Percentiles rank a stretch among this genome's conserved stretches.
phyloP scores from a whole-genome alignment of 2,329 filamentous ascomycete species.

The Aspergillus sclerotialis region DNA sequence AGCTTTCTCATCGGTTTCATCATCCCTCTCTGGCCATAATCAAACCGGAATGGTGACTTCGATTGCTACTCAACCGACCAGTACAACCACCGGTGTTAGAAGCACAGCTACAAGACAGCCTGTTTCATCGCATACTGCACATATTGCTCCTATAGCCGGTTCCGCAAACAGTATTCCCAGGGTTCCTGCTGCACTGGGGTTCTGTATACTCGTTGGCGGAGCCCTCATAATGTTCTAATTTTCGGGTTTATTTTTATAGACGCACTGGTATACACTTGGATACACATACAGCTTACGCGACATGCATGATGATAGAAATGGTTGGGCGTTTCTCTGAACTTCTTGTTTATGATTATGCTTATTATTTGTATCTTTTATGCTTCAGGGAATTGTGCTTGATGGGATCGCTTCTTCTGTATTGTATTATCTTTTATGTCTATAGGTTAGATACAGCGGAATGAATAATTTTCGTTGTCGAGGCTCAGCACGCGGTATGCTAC shows the following conservation, averaged over 20 bases:
- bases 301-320: no score
- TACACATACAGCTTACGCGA: no score
- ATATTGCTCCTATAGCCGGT: constrained; percentile 13
- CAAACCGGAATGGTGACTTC: constrained; percentile 4
- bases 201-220: constrained; percentile 18
- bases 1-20: constrained; percentile 38
- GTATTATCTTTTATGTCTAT: no score
- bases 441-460: no score
- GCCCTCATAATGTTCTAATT: constrained; percentile 15
- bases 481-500: no score
- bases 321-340: no score
- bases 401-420: no score
- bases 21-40: constrained; percentile 40
- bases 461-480: no score
- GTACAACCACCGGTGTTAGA: constrained; percentile 6
- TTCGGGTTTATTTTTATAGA: not conserved
- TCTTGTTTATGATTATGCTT: no score
- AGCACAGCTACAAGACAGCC: constrained; percentile 1
- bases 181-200: constrained; percentile 8
- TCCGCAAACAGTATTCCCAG: constrained; percentile 10
- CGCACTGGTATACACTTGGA: constrained; percentile 7
- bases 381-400: no score
- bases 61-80: constrained; percentile 3
- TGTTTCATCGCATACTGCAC: constrained; percentile 4
- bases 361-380: no score